Evolutionary conservation across 2,329 filamentous ascomycete genomes (phyloP).

Genomic region (Colletotrichum horii): DNA sequence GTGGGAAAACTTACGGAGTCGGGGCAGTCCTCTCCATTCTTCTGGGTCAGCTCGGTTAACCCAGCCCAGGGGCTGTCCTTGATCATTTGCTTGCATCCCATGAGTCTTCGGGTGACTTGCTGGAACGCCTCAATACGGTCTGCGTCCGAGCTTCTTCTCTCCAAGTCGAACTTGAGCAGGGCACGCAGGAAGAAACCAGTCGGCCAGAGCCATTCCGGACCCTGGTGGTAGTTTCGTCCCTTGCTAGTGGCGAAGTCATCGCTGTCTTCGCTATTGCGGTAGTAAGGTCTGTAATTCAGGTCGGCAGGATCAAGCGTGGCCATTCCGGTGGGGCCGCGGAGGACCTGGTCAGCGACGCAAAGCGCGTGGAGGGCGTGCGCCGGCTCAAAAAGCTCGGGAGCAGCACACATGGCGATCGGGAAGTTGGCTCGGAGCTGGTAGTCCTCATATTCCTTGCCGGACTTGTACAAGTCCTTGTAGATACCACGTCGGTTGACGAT

Average conservation of each 20-base stretch:
- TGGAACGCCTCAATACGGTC: constrained; percentile 89
- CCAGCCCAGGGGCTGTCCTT: constrained; percentile 85
- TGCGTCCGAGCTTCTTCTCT: constrained; percentile 65
- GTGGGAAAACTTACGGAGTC: constrained; percentile 75
- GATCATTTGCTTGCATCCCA: constrained; percentile 86
- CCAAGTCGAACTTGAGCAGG: constrained; percentile 86
- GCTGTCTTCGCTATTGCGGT: constrained; percentile 93
- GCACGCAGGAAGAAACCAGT: constrained; percentile 95
- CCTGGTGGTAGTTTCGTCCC: constrained; percentile 97
- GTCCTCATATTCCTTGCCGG: constrained; percentile 95
- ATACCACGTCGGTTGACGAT: constrained; percentile 92
- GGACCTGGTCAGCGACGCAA: constrained; percentile 76
- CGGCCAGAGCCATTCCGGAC: constrained; percentile 98
- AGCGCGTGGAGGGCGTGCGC: constrained; percentile 81
- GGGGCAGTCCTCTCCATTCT: constrained; percentile 79
- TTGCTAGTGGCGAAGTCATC: constrained; percentile 91
- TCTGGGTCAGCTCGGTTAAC: constrained; percentile 90
- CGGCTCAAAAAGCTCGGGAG: constrained; percentile 83
- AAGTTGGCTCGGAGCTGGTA: constrained; percentile 97
- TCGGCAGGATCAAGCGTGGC: constrained; percentile 92
- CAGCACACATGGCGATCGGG: constrained; percentile 92
- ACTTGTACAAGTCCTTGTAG: constrained; percentile 96
- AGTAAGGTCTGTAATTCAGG: constrained; percentile 92
- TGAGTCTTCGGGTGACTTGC: constrained; percentile 84
- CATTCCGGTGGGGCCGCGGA: constrained; percentile 92